A percentile compares a stretch with the other conserved stretches of the same genome.
Evolutionary conservation across 371 early-diverging fungal species (phyloP).

Genomic region (Mucor circinelloides): DNA sequence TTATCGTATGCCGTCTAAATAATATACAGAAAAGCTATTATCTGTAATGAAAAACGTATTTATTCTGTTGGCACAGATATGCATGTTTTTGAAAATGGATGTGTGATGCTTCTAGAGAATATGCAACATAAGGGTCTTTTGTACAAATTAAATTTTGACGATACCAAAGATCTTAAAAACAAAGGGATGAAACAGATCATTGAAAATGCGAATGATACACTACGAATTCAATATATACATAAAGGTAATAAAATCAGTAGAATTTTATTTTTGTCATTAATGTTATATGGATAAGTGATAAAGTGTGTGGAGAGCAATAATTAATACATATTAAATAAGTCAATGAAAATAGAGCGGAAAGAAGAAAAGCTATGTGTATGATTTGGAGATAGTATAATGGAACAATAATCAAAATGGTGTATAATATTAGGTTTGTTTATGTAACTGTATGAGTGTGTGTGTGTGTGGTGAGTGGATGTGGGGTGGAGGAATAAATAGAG

Average conservation of each 20-base stretch:
- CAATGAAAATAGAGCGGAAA: neutral
- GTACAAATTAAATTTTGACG: neutral
- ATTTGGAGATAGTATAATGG: neutral
- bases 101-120: neutral
- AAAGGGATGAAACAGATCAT: neutral
- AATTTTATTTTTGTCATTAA: neutral
- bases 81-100: neutral
- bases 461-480: neutral
- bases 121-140: neutral
- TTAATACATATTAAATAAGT: neutral
- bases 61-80: neutral
- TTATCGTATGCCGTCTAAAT: neutral
- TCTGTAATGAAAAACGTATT: neutral
- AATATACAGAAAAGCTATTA: neutral
- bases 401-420: neutral
- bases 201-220: neutral
- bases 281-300: neutral
- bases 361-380: neutral
- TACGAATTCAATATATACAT: neutral
- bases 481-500: neutral
- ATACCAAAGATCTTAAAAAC: neutral
- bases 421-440: neutral
- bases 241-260: neutral
- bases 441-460: neutral
- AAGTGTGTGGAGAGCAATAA: neutral